phyloP scores from a whole-genome alignment of 257 asterid species.

The Penstemon davidsonii region DNA sequence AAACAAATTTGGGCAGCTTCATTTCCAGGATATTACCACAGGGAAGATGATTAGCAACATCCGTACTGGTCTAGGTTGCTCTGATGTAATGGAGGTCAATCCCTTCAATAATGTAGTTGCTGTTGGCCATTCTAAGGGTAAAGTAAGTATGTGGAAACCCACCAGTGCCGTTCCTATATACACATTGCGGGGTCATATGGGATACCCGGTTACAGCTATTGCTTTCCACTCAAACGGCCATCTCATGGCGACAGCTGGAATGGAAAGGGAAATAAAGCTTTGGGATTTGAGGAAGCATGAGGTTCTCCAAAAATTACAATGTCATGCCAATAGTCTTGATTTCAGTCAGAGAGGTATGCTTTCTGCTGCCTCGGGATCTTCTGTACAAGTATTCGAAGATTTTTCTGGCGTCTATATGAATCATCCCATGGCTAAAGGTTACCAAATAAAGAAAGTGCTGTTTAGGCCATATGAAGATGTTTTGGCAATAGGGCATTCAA shows the following conservation, averaged over 20 bases:
- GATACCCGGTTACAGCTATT: constrained; percentile 69
- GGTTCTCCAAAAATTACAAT: constrained; percentile 59
- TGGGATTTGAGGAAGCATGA: constrained; percentile 90
- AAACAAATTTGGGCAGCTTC: constrained; percentile 84
- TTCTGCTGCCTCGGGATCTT: constrained; percentile 70
- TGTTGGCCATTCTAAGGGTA: constrained; percentile 85
- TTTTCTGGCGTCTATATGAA: constrained; percentile 69
- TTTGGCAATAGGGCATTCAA: constrained; percentile 80
- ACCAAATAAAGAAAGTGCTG: constrained; percentile 55
- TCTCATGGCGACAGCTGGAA: constrained; percentile 90
- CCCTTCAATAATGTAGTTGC: constrained; percentile 71
- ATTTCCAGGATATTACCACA: constrained; percentile 84
- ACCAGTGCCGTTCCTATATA: constrained; percentile 76
- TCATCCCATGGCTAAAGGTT: constrained; percentile 84
- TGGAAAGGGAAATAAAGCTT: constrained; percentile 82
- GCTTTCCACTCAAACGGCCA: constrained; percentile 89
- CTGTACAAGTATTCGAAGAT: constrained; percentile 63
- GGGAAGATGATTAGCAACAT: constrained; percentile 77
- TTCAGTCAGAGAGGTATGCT: constrained; percentile 90
- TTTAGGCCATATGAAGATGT: constrained; percentile 95
- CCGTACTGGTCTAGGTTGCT: constrained; percentile 76
- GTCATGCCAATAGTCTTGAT: constrained; percentile 59
- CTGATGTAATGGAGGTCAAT: constrained; percentile 67
- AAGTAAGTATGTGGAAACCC: constrained; percentile 92
- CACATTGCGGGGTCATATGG: constrained; percentile 86